Evolutionary conservation across 768 basidiomycete genomes (phyloP), one percentile per base, ranked within the genome.

Genomic region (Sarcomyxa edulis): DNA sequence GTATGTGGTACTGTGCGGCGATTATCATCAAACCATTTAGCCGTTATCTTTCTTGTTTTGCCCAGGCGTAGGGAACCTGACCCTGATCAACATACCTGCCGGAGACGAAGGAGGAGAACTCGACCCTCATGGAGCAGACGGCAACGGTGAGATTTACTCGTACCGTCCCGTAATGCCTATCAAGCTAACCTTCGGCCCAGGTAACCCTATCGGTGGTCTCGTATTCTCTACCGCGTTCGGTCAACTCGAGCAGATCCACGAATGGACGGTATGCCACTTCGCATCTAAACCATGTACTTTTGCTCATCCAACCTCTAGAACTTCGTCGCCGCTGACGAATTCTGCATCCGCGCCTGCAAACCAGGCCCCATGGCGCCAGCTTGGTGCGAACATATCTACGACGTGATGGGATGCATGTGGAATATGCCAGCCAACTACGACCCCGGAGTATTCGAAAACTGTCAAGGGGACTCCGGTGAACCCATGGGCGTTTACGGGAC

Each of bases 161-260:
- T n/a, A n/a, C n/a, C n/a, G n/a, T n/a, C n/a, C n/a, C n/a, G n/a
- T n/a, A n/a, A n/a, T n/a, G n/a, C n/a, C n/a, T n/a, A n/a, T n/a
- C n/a, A n/a, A 18, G 39, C 44, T 20, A n/a, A 27, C 38, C 14
- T 35, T 25, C 3, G 33, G 8, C 22, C 39, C 40, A 66, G 69
- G 74, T 11, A 79, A 76, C 49, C 78, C 72, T 7, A 71, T 75
- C 23, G 84, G 81, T 20, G 80, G 76, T 3, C 67, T 85, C 29
- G 78, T 89, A n/a, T 85, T 85, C 55, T 81, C 83, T 15, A 70
- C 41, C 43, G 81, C 78, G n/a, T 85, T 81, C 57, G 79, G 76
- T 15, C 59, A 63, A 32, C 46, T 75, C 3, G 46, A 72, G 48
- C 71, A 86, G 51, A 64, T 84, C 27, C 69, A 77, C 48, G 79